Conservation (phyloP, 768 basidiomycete species). For the Calocera cornea region DNA sequence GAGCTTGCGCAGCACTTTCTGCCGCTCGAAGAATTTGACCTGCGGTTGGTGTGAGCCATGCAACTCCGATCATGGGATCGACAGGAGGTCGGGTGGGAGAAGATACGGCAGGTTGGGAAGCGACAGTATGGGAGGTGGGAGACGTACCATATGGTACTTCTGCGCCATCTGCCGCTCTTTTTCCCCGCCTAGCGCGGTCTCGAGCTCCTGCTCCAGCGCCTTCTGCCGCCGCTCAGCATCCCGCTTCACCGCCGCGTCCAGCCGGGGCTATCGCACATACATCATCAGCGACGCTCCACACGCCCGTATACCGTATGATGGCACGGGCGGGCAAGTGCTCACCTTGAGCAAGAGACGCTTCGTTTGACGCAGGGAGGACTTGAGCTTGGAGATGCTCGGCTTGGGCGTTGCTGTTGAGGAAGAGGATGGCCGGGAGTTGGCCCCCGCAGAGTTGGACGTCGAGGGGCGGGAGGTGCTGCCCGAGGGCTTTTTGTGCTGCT, state of each 20-base stretch:
- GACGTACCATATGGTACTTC: constrained; percentile 58
- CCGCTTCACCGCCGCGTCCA: constrained; percentile 74
- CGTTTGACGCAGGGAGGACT: constrained; percentile 71
- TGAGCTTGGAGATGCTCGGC: constrained; percentile 41
- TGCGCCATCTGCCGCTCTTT: constrained; percentile 62
- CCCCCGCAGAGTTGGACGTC: neutral
- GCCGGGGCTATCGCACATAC: constrained; percentile 65
- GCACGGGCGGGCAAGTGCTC: constrained; percentile 8
- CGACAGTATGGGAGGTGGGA: no score
- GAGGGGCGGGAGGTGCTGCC: neutral
- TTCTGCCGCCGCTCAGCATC: constrained; percentile 68
- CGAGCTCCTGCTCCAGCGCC: constrained; percentile 60
- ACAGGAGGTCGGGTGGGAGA: neutral
- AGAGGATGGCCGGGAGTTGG: neutral
- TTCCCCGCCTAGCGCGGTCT: constrained; percentile 42
- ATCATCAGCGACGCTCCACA: no score
- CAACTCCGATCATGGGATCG: neutral
- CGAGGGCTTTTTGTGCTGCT: neutral
- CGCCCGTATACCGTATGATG: no score
- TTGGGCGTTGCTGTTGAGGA: neutral
- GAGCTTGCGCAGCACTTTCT: constrained; percentile 72
- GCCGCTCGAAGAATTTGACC: constrained; percentile 87
- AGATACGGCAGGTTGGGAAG: no score
- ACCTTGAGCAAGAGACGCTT: constrained; percentile 72
- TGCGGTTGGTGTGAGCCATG: constrained; percentile 7